A percentile compares a stretch with the other conserved stretches of the same genome.
These are phyloP conservation scores for Colletotrichum higginsianum DNA, from an alignment of 2,329 filamentous ascomycete species.

Conservation along the genomic window DNA sequence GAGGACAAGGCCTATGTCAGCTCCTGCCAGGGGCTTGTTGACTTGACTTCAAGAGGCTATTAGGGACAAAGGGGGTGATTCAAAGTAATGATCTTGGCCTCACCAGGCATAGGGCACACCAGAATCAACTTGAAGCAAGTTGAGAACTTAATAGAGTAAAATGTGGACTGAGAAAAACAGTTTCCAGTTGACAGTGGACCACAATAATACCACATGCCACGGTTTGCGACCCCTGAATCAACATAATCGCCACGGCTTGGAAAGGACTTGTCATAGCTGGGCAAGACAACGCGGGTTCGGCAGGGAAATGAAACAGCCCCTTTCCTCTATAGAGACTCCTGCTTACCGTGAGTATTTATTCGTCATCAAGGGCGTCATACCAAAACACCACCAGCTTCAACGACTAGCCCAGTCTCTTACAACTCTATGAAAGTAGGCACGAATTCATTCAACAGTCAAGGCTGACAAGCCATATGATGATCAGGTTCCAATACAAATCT, in stretches of 20 bases:
- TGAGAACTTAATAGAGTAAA: too few relatives aligned
- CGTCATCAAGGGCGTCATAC: too few relatives aligned
- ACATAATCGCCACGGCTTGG: background rate
- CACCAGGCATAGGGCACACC: background rate
- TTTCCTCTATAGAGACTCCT: background rate
- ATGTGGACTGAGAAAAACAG: background rate
- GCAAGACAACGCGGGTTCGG: too few relatives aligned
- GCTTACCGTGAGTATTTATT: background rate
- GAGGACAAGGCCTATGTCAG: background rate
- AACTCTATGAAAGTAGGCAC: background rate
- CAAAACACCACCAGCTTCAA: background rate
- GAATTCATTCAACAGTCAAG: background rate
- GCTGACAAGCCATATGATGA: background rate
- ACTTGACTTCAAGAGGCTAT: background rate
- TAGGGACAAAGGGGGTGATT: background rate
- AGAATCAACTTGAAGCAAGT: background rate
- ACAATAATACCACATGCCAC: too few relatives aligned
- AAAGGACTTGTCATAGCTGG: too few relatives aligned
- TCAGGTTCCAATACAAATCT: conserved; percentile 13
- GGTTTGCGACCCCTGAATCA: background rate
- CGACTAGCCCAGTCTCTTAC: too few relatives aligned
- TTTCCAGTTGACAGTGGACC: too few relatives aligned
- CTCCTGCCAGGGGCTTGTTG: too few relatives aligned
- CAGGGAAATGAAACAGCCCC: too few relatives aligned
- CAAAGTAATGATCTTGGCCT: background rate